Conservation (phyloP, 345 rosid species). For the Sonneratia alba region DNA sequence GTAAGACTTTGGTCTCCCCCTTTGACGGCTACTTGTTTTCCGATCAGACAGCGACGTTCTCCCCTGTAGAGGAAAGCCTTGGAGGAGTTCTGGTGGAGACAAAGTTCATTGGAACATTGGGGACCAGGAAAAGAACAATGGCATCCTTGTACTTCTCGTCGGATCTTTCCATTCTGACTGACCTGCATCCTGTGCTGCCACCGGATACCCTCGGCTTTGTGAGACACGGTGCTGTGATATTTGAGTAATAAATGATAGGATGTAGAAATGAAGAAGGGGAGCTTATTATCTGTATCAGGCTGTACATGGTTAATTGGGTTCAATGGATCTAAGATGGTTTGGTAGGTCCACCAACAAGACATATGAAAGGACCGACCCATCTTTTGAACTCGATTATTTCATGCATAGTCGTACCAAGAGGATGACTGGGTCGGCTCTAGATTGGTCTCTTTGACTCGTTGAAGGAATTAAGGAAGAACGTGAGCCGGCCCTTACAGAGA, state of each 20-base stretch:
- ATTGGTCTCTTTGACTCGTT: no score
- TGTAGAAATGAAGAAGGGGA: no score
- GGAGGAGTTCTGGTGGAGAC: not conserved
- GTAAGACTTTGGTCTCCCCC: not conserved
- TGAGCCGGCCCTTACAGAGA: no score
- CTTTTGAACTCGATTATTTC: not conserved
- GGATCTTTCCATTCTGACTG: no score
- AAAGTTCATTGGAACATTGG: not conserved
- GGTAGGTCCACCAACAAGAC: not conserved
- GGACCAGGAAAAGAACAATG: no score
- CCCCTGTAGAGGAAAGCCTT: not conserved
- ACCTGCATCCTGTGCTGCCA: no score
- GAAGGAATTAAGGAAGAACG: no score
- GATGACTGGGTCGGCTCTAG: not conserved
- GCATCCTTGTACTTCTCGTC: no score
- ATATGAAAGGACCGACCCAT: not conserved
- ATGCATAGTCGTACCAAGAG: not conserved
- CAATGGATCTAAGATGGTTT: not conserved
- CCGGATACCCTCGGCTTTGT: no score
- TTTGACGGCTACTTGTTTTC: slow-evolving; percentile 5
- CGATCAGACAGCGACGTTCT: slow-evolving; percentile 5
- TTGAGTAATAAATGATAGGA: no score
- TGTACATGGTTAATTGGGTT: not conserved
- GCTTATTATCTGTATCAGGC: not conserved
- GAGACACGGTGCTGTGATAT: no score